Conservation (phyloP, 2,329 filamentous ascomycete species). For the Cladophialophora yegresii region DNA sequence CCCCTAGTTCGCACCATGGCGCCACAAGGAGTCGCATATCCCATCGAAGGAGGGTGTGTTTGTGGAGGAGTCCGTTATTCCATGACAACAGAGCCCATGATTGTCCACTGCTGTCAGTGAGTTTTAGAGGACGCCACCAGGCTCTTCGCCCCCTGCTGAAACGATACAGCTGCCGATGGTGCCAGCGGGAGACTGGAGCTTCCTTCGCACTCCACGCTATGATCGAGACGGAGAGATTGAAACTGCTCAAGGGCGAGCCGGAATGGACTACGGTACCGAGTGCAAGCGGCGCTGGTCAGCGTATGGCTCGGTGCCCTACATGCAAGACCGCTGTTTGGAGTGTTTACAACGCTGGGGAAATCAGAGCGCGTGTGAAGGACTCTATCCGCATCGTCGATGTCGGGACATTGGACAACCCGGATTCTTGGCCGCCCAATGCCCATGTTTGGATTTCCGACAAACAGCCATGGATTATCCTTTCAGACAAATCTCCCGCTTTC, state of each 20-base stretch:
- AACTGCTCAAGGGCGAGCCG: constrained; percentile 38
- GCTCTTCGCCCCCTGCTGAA: constrained; percentile 13
- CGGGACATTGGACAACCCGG: constrained; percentile 50
- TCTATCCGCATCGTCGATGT: constrained; percentile 46
- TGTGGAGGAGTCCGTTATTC: constrained; percentile 28
- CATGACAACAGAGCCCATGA: constrained; percentile 26
- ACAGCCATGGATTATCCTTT: constrained; percentile 44
- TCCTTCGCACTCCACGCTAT: constrained; percentile 32
- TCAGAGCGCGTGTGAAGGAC: constrained; percentile 34
- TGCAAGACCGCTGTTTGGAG: constrained; percentile 50
- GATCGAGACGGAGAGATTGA: constrained; percentile 39
- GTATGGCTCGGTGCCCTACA: constrained; percentile 48
- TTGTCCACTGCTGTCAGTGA: constrained; percentile 34
- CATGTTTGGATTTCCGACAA: constrained; percentile 51
- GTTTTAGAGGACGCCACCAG: constrained; percentile 7
- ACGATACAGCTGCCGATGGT: constrained; percentile 30
- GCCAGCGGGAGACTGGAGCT: constrained; percentile 30
- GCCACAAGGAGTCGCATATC: constrained; percentile 19
- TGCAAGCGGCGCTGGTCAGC: constrained; percentile 47
- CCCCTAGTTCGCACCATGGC: constrained; percentile 18
- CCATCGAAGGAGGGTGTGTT: constrained; percentile 29
- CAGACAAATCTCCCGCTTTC: constrained; percentile 44
- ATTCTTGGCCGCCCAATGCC: constrained; percentile 48
- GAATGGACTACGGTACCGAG: constrained; percentile 43
- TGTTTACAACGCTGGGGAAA: constrained; percentile 42